Evolutionary conservation across 768 basidiomycete genomes (phyloP), one percentile per base, ranked within the genome.

Genomic region (Zangia roseola): DNA sequence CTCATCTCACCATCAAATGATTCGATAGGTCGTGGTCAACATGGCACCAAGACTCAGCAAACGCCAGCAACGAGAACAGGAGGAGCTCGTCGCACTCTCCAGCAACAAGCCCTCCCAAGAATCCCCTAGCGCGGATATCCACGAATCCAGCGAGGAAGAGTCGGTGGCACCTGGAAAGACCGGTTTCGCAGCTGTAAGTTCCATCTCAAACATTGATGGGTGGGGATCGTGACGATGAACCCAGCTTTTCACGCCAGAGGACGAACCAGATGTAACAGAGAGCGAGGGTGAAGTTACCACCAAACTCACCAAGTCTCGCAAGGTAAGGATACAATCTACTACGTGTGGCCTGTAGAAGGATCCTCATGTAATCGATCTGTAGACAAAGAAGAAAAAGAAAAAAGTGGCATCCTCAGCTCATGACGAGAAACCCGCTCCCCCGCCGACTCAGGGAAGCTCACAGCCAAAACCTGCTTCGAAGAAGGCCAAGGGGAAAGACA

Each of bases 41-140:
- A 90, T 88, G 88, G 75, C 86, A 48, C 82, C 86, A 19, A 76
- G 87, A 53, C 69, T 86, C 33, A 94, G 82, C 69, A 94, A 91
- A 69, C 78, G 93, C 40, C 91, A 93, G 66, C 89, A 94, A 60
- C 74, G 92, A 39, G 90, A 92, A 60, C 76, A 83, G 20, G 90
- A 93, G 50, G 90, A 94, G 55, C 79, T 94, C 2, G 75, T 81
- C 30, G 77, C 80, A 1, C 74, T 86, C 33, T 59, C 69, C 2
- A 59, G 69, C 13, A 64, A 57, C 5, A 61, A 56, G 17, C 67
- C 63, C 0, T 46, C 54, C 5, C 30, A 45, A 1, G 49, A 45
- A 10, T 23, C 54, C 10, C 45, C 40, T 16, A 42, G 10, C 34
- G 14, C 31, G n/a, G 56, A 63, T 53, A 50, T n/a, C 0, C 54